These are phyloP conservation scores for Claviceps paspali DNA, from an alignment of 2,329 filamentous ascomycete genomes.

Conservation along the genomic window DNA sequence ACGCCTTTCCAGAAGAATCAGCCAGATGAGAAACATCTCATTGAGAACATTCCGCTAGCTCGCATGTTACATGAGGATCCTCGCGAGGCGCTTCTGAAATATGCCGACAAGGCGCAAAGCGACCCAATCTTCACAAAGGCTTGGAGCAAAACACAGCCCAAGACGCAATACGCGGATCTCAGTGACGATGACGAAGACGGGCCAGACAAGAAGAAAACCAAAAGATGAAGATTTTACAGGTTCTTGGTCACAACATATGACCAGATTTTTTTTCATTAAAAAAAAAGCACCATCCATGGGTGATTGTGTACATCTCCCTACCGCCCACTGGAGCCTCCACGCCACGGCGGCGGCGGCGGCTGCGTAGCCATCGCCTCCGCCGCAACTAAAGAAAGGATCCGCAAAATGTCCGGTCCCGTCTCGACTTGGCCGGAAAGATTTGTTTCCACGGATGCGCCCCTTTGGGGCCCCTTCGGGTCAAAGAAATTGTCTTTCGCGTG, in stretches of 20 bases:
- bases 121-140: conserved; percentile 91
- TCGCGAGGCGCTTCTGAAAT: conserved; percentile 82
- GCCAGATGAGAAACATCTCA: conserved; percentile 80
- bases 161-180: conserved; percentile 77
- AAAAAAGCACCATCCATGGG: not conserved
- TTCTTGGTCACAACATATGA: too few species aligned
- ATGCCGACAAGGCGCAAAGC: conserved; percentile 82
- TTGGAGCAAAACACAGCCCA: conserved; percentile 82
- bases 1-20: conserved; percentile 87
- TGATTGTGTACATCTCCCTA: not conserved
- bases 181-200: conserved; percentile 70
- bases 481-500: too few species aligned
- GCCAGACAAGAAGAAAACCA: conserved; percentile 50
- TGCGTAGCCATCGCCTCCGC: too few species aligned
- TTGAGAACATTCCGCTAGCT: conserved; percentile 75
- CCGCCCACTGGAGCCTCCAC: too few species aligned
- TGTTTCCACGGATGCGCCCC: too few species aligned
- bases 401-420: too few species aligned
- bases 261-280: too few species aligned
- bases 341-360: too few species aligned
- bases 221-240: conserved; percentile 24
- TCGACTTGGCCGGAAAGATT: too few species aligned
- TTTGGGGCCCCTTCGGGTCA: too few species aligned
- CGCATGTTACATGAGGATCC: conserved; percentile 95
- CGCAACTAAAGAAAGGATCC: too few species aligned